A percentile compares a stretch with the other conserved stretches of the same genome.
phyloP scores from a whole-genome alignment of 106 monocot genomes.

The Allium cepa region DNA sequence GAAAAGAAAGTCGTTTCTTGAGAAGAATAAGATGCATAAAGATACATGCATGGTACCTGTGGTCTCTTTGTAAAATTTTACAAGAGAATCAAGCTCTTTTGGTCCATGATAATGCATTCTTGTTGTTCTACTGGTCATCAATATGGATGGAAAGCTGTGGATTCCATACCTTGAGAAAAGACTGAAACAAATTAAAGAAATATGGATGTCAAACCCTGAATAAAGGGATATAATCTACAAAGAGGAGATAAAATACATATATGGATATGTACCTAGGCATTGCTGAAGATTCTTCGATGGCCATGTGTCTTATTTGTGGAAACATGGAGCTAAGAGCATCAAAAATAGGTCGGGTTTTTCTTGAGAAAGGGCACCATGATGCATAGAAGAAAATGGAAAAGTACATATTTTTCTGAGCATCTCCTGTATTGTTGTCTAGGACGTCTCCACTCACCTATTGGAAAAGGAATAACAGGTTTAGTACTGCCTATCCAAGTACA shows the following conservation, averaged over 20 bases:
- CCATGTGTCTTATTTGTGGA: constrained; percentile 67
- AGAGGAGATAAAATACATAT: neutral
- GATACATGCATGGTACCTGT: constrained; percentile 32
- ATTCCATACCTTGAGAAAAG: constrained; percentile 75
- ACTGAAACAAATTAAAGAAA: constrained; percentile 22
- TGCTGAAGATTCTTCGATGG: constrained; percentile 68
- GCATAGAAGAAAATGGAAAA: constrained; percentile 73
- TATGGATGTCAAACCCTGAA: neutral
- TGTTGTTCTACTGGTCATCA: constrained; percentile 42
- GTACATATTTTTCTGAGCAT: constrained; percentile 15
- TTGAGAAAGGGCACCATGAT: constrained; percentile 86
- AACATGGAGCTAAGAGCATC: constrained; percentile 74
- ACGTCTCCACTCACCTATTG: constrained; percentile 44
- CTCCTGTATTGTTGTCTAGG: constrained; percentile 29
- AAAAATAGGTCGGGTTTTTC: constrained; percentile 33
- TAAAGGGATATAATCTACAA: no score
- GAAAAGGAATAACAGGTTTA: neutral
- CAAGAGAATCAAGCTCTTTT: constrained; percentile 60
- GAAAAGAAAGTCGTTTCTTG: constrained; percentile 66
- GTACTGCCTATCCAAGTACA: no score
- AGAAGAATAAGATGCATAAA: constrained; percentile 40
- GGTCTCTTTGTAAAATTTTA: constrained; percentile 53
- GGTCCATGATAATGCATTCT: constrained; percentile 40
- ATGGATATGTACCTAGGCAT: constrained; percentile 46
- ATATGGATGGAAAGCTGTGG: constrained; percentile 70